Conservation (phyloP, 352 stramenopile genomes). For the Pythium aquatile region DNA sequence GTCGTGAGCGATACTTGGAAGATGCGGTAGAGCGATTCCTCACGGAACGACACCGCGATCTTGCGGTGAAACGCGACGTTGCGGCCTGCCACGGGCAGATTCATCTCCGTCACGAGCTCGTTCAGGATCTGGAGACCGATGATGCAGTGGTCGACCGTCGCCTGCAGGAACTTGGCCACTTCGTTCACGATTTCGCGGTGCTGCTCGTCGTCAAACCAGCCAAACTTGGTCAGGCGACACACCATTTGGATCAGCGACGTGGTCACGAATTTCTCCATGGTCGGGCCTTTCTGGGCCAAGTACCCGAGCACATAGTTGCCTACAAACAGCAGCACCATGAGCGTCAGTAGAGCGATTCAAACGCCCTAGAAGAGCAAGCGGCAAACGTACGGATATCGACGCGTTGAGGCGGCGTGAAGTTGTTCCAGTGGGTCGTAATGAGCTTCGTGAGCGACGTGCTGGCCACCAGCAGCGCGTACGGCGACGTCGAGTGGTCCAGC, state of each 20-base stretch:
- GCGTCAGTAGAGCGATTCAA: neutral
- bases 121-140: conserved; percentile 98
- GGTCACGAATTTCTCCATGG: conserved; percentile 94
- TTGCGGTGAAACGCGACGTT: conserved; percentile 98
- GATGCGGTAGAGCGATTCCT: conserved; percentile 94
- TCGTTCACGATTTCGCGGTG: conserved; percentile 96
- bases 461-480: conserved; percentile 96
- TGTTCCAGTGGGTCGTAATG: conserved; percentile 97
- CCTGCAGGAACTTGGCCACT: conserved; percentile 97
- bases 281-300: conserved; percentile 94
- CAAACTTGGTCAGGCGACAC: conserved; percentile 97
- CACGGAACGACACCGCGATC: conserved; percentile 96
- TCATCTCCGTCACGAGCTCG: conserved; percentile 98
- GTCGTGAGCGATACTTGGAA: conserved; percentile 97
- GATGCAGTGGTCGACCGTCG: conserved; percentile 97
- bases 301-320: conserved; percentile 98
- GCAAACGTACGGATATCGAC: conserved; percentile 90
- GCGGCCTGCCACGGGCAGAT: conserved; percentile 91
- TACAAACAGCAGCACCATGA: conserved; percentile 20
- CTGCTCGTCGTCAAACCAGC: conserved; percentile 99
- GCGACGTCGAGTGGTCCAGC: conserved; percentile 94
- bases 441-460: conserved; percentile 96
- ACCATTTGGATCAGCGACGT: conserved; percentile 96
- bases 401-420: conserved; percentile 79
- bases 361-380: neutral